Base-by-base conservation (phyloP, 2,329 filamentous ascomycete species). In the Pezicula neosporulosa region DNA sequence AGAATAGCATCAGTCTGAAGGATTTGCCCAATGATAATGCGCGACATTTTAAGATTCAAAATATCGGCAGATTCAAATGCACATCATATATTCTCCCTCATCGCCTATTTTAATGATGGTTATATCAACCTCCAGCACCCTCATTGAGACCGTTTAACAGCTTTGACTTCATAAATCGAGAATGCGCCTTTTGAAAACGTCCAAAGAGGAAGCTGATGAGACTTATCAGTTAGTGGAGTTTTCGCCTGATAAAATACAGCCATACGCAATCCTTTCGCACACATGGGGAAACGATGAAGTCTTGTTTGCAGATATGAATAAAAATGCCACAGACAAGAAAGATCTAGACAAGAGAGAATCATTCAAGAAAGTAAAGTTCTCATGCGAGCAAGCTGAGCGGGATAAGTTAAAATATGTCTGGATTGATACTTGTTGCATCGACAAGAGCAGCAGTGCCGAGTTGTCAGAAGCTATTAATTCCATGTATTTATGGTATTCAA, bases 241-340 rank as follows among this genome's bases (percentile, higher is more conserved):
- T 38, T 10, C 16, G 36, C 13, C 13, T 16, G 16, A 15, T 16
- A 38, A 38, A 16, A 38, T 15, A 16, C 36, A 5, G 36, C 36
- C 36, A 1, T 66, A 66, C 48, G 62, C 60, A 3, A 65, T 66
- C 4, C 54, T 67, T 10, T 65, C 61, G 9, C 64, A 67, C 44
- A 61, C 55, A 9, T 66, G 64, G 64, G 56, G 51, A 4, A 43
- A 53, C 1, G 61, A 56, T 5, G 65, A 67, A 51, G 60, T 66
- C 21, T 21, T 21, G 5, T 21, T 21, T 21, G 21, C 5, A 49
- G 55, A 0, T 60, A 38, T 16, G 36, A 38, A 15, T 15, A 38
- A 38, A 38, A 15, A 16, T 10, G 6, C 36, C 7, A 10, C 16
- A 15, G 13, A 38, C 13, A 16, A 15, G 13, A 38, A 38, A 16